Conservation (phyloP, 2,329 filamentous ascomycete species). For the Fusarium chaquense region DNA sequence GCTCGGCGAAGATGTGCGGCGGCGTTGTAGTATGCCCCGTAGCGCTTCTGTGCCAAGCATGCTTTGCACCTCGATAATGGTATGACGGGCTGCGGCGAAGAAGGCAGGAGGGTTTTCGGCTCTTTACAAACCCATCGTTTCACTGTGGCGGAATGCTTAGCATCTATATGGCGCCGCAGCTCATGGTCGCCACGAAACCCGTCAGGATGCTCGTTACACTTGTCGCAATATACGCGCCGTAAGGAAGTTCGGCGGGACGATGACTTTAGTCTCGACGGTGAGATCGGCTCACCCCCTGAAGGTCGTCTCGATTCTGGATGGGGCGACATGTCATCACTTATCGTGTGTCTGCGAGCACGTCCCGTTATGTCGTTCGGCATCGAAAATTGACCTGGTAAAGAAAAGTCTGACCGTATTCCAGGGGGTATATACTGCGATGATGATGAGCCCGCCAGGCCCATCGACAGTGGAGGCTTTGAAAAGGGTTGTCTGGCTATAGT, state of each 20-base stretch:
- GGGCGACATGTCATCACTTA: slow-evolving; percentile 43
- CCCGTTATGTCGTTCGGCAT: slow-evolving; percentile 28
- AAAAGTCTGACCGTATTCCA: slow-evolving; percentile 31
- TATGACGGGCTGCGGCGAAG: slow-evolving; percentile 61
- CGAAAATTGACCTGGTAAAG: slow-evolving; percentile 27
- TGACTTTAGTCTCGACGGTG: slow-evolving; percentile 52
- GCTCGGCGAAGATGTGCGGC: slow-evolving; percentile 69
- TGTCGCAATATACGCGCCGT: slow-evolving; percentile 79
- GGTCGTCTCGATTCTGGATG: slow-evolving; percentile 44
- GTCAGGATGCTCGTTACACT: slow-evolving; percentile 84
- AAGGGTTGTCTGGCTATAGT: slow-evolving; percentile 25
- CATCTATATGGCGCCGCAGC: slow-evolving; percentile 74
- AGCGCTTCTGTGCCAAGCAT: slow-evolving; percentile 67
- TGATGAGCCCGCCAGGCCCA: slow-evolving; percentile 20
- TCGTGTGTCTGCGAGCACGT: slow-evolving; percentile 42
- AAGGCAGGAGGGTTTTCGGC: slow-evolving; percentile 56
- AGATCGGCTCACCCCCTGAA: slow-evolving; percentile 57
- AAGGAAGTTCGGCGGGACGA: slow-evolving; percentile 69
- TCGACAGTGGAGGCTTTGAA: slow-evolving; percentile 25
- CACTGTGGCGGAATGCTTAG: slow-evolving; percentile 67
- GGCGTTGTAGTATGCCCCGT: slow-evolving; percentile 70
- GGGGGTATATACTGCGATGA: slow-evolving; percentile 32
- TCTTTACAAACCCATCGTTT: slow-evolving; percentile 69
- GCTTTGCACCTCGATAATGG: slow-evolving; percentile 68
- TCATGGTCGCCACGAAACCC: slow-evolving; percentile 95